Conservation (phyloP, 495 filamentous ascomycete genomes). For the Hypoxylon subgilvum region DNA sequence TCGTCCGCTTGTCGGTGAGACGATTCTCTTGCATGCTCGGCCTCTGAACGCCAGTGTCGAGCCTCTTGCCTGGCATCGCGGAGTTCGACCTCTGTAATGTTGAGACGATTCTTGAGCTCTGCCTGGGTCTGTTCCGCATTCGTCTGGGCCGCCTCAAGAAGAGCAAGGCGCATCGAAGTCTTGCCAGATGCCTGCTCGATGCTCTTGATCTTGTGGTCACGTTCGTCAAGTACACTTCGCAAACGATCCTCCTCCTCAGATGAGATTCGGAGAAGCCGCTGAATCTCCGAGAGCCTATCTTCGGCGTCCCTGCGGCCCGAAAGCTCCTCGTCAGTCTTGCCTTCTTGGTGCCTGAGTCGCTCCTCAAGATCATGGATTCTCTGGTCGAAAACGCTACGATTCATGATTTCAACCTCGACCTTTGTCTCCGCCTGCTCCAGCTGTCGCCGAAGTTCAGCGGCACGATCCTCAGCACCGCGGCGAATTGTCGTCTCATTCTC, state of each 20-base stretch:
- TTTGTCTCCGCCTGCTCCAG: constrained; percentile 56
- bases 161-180: constrained; percentile 62
- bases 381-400: constrained; percentile 54
- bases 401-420: constrained; percentile 60
- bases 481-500: constrained; percentile 49
- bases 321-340: constrained; percentile 62
- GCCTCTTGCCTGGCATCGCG: constrained; percentile 56
- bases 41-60: constrained; percentile 57
- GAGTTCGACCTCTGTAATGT: constrained; percentile 54
- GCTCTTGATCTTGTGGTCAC: constrained; percentile 55
- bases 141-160: constrained; percentile 68
- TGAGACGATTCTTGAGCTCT: constrained; percentile 63
- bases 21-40: constrained; percentile 50
- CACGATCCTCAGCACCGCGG: constrained; percentile 51
- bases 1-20: constrained; percentile 51
- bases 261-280: constrained; percentile 69
- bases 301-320: constrained; percentile 70
- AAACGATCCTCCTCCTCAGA: constrained; percentile 75
- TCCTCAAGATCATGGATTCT: constrained; percentile 56
- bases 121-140: constrained; percentile 69
- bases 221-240: constrained; percentile 71
- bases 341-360: constrained; percentile 49
- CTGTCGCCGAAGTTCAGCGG: constrained; percentile 51
- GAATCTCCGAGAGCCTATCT: constrained; percentile 73
- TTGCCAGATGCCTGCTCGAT: constrained; percentile 56